Evolutionary conservation across 2,329 filamentous ascomycete species (phyloP).

Genomic region (Fusarium phyllophilum): DNA sequence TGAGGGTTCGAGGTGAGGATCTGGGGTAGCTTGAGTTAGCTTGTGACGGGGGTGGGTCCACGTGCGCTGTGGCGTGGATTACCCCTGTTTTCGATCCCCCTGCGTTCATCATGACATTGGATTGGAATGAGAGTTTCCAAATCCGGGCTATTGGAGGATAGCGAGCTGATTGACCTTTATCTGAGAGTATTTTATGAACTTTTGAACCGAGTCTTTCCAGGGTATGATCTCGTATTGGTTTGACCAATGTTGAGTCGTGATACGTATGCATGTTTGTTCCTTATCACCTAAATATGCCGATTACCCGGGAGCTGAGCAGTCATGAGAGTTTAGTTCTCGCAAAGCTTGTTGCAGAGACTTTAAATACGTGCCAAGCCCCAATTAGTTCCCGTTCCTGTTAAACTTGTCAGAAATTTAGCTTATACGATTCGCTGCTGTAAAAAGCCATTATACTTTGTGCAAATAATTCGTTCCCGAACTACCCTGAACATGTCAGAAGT

Average conservation of each 20-base stretch:
- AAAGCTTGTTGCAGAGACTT: background rate
- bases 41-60: conserved; percentile 33
- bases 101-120: background rate
- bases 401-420: background rate
- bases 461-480: background rate
- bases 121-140: conserved; percentile 9
- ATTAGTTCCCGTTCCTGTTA: background rate
- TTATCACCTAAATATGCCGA: background rate
- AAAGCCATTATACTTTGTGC: background rate
- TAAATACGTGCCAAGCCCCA: background rate
- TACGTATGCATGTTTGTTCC: background rate
- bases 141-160: background rate
- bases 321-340: background rate
- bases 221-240: background rate
- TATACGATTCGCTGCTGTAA: background rate
- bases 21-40: conserved; percentile 23
- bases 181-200: background rate
- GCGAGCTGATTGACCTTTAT: background rate
- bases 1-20: conserved; percentile 7
- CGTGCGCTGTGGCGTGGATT: conserved; percentile 26
- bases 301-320: background rate
- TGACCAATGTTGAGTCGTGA: background rate
- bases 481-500: background rate
- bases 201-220: background rate
- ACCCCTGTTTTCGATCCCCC: conserved; percentile 2